Evolutionary conservation across 768 basidiomycete species (phyloP).

Genomic region (Boletus pseudo-olivaceus): DNA sequence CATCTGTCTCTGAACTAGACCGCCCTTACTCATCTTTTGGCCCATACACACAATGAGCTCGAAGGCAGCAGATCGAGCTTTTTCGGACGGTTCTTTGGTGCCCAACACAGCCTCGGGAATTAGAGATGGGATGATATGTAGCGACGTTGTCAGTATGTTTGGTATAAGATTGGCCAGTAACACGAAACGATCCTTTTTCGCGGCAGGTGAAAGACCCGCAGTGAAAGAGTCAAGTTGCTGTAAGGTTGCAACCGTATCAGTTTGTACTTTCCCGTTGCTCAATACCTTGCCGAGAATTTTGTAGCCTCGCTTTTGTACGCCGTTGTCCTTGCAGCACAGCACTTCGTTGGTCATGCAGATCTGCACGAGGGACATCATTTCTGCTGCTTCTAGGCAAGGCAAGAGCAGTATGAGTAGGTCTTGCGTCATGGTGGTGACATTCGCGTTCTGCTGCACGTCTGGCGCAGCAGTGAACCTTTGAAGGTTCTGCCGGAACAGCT

Average conservation of each 20-base stretch:
- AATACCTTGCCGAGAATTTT: conserved; percentile 75
- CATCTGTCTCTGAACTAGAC: conserved; percentile 71
- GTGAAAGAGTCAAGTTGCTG: conserved; percentile 62
- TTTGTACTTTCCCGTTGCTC: conserved; percentile 55
- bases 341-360: conserved; percentile 67
- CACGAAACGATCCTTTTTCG: conserved; percentile 90
- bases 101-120: conserved; percentile 93
- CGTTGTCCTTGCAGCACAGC: conserved; percentile 75
- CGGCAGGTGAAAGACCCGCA: conserved; percentile 69
- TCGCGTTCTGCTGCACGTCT: conserved; percentile 35
- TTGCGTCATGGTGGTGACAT: conserved; percentile 59
- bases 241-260: conserved; percentile 58
- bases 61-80: conserved; percentile 84
- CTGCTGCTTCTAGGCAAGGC: conserved; percentile 62
- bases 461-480: conserved; percentile 35
- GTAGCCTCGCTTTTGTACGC: conserved; percentile 94
- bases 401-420: conserved; percentile 86
- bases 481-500: conserved; percentile 66
- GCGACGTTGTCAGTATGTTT: conserved; percentile 58
- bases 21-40: conserved; percentile 84
- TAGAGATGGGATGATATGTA: conserved; percentile 84
- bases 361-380: conserved; percentile 62
- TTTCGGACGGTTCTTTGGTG: conserved; percentile 96
- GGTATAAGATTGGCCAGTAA: conserved; percentile 70
- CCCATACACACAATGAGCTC: conserved; percentile 91